Percentiles rank a stretch among this genome's conserved stretches.
Evolutionary conservation across 129 eudicot species (phyloP).

Genomic region (Escallonia herrerae): DNA sequence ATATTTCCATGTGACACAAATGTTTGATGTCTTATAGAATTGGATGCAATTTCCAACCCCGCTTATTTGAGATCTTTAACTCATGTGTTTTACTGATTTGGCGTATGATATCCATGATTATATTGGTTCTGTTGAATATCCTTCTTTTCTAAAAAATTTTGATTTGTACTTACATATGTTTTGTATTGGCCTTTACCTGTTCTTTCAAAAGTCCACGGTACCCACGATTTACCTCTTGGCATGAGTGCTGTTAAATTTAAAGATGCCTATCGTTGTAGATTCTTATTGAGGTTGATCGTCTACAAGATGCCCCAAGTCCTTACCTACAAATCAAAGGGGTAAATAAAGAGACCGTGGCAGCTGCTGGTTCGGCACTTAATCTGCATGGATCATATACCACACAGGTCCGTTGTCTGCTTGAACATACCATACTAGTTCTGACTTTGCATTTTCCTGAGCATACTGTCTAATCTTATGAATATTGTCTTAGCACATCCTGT

Average conservation of each 20-base stretch:
- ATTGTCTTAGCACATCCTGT: constrained; percentile 1
- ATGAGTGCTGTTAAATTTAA: not conserved
- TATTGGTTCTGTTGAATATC: too few relatives aligned
- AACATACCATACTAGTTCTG: not conserved
- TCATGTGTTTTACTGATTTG: too few relatives aligned
- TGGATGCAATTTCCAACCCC: too few relatives aligned
- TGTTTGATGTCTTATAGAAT: too few relatives aligned
- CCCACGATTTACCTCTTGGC: not conserved
- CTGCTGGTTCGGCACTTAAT: constrained; percentile 81
- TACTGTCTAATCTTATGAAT: not conserved
- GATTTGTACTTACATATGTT: too few relatives aligned
- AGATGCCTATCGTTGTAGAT: constrained; percentile 41
- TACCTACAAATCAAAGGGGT: constrained; percentile 91
- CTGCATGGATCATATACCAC: constrained; percentile 95
- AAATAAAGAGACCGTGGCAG: constrained; percentile 64
- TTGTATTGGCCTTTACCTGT: too few relatives aligned
- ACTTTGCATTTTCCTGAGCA: not conserved
- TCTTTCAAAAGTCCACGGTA: too few relatives aligned
- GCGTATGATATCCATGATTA: too few relatives aligned
- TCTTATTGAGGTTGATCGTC: constrained; percentile 90
- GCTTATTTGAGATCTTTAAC: too few relatives aligned
- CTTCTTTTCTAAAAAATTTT: too few relatives aligned
- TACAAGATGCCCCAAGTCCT: constrained; percentile 77
- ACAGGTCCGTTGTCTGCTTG: constrained; percentile 44
- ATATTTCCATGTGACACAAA: too few relatives aligned